These are phyloP conservation scores for Cryptococcus sp. DNA, from an alignment of 1,284 basidiomycete species.

Conservation along the genomic window DNA sequence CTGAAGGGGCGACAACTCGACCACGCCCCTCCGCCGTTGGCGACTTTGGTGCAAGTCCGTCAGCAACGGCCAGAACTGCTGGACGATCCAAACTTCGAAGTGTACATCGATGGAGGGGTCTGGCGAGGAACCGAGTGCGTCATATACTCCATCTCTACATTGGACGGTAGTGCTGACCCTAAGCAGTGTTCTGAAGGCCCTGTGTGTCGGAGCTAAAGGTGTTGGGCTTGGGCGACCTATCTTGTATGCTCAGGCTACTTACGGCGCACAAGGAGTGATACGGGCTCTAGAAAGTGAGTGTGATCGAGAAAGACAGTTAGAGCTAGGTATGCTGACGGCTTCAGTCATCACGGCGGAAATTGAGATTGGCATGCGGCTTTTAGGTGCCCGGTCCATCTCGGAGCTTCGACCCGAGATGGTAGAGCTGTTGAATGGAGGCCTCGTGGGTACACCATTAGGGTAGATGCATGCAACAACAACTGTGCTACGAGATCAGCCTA, in stretches of 20 bases:
- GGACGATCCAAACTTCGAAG: conserved; percentile 34
- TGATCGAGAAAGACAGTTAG: too few relatives aligned
- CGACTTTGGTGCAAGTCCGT: conserved; percentile 38
- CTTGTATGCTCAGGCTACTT: conserved; percentile 33
- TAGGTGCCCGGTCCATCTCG: conserved; percentile 18
- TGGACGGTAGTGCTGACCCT: neutral
- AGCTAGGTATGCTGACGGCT: conserved; percentile 13
- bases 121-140: conserved; percentile 41
- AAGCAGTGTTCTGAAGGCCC: conserved; percentile 45
- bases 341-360: conserved; percentile 22
- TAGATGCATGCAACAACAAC: neutral
- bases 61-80: conserved; percentile 40
- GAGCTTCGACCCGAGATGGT: conserved; percentile 33
- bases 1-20: conserved; percentile 26
- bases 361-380: conserved; percentile 19
- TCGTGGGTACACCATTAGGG: conserved; percentile 2
- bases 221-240: conserved; percentile 49
- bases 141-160: neutral
- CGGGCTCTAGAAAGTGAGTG: conserved; percentile 18
- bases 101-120: conserved; percentile 51
- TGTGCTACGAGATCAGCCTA: neutral
- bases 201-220: conserved; percentile 48
- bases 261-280: conserved; percentile 47
- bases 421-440: conserved; percentile 2
- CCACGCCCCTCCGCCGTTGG: conserved; percentile 24